phyloP scores from a whole-genome alignment of 2,329 filamentous ascomycete species.

The Fonsecaea multimorphosa region DNA sequence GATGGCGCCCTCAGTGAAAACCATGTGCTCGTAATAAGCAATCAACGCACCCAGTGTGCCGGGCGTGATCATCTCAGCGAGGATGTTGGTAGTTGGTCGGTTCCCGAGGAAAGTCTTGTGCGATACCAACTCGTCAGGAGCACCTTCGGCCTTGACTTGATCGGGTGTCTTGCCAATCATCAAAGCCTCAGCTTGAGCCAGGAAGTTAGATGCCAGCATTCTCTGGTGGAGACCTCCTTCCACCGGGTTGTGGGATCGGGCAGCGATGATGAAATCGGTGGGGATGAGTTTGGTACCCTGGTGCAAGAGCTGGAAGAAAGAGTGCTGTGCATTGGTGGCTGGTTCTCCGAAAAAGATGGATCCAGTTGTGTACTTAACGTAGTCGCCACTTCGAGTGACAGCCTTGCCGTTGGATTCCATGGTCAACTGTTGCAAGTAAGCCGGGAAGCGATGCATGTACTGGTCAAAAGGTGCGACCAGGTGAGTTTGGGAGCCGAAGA shows the following conservation, averaged over 20 bases:
- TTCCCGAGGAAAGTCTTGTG: conserved; percentile 99
- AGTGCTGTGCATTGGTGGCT: conserved; percentile 98
- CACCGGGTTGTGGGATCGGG: conserved; percentile 95
- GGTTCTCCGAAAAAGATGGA: conserved; percentile 97
- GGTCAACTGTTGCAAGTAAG: conserved; percentile 97
- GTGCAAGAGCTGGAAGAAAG: conserved; percentile 99
- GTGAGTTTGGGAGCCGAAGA: conserved; percentile 97
- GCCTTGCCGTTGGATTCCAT: conserved; percentile 99
- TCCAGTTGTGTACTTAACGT: conserved; percentile 97
- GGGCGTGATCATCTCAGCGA: conserved; percentile 92
- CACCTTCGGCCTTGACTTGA: conserved; percentile 56
- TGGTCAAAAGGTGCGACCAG: conserved; percentile 98
- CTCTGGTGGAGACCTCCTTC: conserved; percentile 91
- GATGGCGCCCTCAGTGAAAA: conserved; percentile 94
- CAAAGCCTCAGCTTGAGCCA: conserved; percentile 57
- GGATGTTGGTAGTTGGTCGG: conserved; percentile 92
- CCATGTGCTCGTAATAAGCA: conserved; percentile 98
- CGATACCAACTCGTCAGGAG: conserved; percentile 69
- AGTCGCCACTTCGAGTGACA: conserved; percentile 82
- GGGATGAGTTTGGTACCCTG: conserved; percentile 99
- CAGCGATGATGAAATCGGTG: conserved; percentile 95
- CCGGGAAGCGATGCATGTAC: conserved; percentile 98
- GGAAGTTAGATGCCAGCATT: conserved; percentile 60
- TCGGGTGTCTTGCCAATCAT: conserved; percentile 61
- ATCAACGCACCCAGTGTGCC: conserved; percentile 93